A percentile compares a stretch with the other conserved stretches of the same genome.
These are phyloP conservation scores for Pseudozyma tsukubaensis DNA, from an alignment of 1,284 basidiomycete species.

Conservation along the genomic window DNA sequence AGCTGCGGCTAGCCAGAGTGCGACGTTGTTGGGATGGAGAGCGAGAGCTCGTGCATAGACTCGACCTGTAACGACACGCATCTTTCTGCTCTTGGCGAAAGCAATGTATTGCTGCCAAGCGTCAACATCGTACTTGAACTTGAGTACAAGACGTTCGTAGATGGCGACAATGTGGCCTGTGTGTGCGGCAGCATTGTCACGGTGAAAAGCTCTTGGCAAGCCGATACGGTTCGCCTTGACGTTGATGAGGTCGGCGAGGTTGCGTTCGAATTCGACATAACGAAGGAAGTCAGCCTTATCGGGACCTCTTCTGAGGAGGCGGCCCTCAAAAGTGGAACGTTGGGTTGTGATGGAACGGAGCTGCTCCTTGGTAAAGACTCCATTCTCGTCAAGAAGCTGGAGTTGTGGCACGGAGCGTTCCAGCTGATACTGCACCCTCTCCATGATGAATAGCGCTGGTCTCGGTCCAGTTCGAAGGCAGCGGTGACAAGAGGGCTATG, in stretches of 20 bases:
- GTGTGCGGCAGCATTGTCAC: constrained; percentile 57
- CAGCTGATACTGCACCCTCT: constrained; percentile 92
- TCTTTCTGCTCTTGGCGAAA: constrained; percentile 82
- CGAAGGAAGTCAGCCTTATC: constrained; percentile 89
- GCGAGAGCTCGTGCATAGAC: constrained; percentile 78
- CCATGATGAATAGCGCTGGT: constrained; percentile 73
- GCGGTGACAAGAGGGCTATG: neutral
- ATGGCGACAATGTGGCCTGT: constrained; percentile 84
- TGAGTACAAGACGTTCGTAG: constrained; percentile 87
- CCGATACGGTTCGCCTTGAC: constrained; percentile 46
- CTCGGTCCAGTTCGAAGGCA: too few relatives aligned
- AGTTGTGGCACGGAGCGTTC: constrained; percentile 97
- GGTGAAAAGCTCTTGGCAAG: constrained; percentile 50
- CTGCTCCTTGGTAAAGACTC: constrained; percentile 83
- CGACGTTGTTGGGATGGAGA: constrained; percentile 82
- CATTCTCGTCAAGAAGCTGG: constrained; percentile 88
- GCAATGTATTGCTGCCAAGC: constrained; percentile 90
- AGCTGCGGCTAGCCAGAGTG: constrained; percentile 86
- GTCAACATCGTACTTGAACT: constrained; percentile 86
- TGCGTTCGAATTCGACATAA: constrained; percentile 92
- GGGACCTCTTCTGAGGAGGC: constrained; percentile 82
- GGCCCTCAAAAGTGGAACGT: constrained; percentile 84
- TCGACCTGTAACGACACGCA: constrained; percentile 80
- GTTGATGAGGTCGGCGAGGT: constrained; percentile 52
- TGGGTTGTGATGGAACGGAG: constrained; percentile 82